These are phyloP conservation scores for Moniliophthora roreri DNA, from an alignment of 1,284 basidiomycete species.

Conservation along the genomic window DNA sequence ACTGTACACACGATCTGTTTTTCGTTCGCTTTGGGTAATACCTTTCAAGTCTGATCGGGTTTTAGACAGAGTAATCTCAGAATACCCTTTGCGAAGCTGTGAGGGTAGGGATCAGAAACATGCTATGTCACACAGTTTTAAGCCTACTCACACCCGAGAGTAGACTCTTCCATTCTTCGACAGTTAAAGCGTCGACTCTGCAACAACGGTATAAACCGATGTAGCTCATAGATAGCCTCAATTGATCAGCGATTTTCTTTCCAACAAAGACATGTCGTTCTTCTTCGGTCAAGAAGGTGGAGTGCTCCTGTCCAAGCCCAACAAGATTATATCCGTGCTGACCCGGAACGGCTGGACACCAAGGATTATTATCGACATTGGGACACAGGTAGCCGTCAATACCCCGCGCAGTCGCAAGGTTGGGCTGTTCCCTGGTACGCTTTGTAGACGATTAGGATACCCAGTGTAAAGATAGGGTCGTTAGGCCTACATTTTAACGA, in stretches of 20 bases:
- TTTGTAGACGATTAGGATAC: conserved; percentile 11
- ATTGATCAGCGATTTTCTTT: conserved; percentile 22
- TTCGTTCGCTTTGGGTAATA: conserved; percentile 34
- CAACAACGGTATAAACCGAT: conserved; percentile 39
- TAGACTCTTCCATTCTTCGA: conserved; percentile 39
- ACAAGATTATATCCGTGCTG: conserved; percentile 47
- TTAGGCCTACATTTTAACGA: no score
- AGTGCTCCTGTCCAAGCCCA: conserved; percentile 37
- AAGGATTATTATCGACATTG: conserved; percentile 40
- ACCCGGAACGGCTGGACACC: conserved; percentile 40
- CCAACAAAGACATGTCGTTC: conserved; percentile 39
- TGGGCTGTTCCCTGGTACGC: conserved; percentile 24
- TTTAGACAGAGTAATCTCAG: conserved; percentile 15
- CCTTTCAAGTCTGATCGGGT: conserved; percentile 34
- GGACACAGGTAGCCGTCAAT: conserved; percentile 43
- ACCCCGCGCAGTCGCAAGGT: conserved; percentile 25
- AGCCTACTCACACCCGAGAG: conserved; percentile 28
- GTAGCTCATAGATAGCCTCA: conserved; percentile 25
- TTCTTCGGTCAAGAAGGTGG: conserved; percentile 34
- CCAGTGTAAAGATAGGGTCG: not conserved
- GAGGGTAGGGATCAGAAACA: not conserved
- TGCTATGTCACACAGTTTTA: not conserved
- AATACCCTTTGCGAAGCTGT: not conserved
- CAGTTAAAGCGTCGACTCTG: conserved; percentile 32
- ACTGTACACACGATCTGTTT: conserved; percentile 32